Evolutionary conservation across 495 filamentous ascomycete genomes (phyloP).

Genomic region (Penicillium longicatenatum): DNA sequence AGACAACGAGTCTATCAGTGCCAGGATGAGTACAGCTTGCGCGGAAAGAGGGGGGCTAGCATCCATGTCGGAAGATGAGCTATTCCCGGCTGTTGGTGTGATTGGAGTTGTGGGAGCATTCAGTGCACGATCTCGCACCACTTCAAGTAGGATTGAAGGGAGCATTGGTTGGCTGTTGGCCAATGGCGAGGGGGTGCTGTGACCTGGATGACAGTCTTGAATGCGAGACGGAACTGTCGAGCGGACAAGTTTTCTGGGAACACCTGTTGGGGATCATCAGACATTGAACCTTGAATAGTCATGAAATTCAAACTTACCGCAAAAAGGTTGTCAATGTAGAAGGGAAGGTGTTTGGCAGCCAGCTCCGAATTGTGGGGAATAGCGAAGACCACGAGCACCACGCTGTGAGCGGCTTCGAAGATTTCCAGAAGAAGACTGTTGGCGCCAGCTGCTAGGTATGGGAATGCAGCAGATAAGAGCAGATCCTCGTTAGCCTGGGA

Average conservation of each 20-base stretch:
- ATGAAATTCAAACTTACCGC: slow-evolving; percentile 41
- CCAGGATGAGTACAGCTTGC: slow-evolving; percentile 75
- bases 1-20: slow-evolving; percentile 81
- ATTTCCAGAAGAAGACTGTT: slow-evolving; percentile 68
- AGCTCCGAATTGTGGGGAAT: slow-evolving; percentile 74
- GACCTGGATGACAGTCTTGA: slow-evolving; percentile 85
- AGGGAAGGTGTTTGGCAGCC: slow-evolving; percentile 72
- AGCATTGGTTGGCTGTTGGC: slow-evolving; percentile 72
- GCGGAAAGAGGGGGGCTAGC: slow-evolving; percentile 62
- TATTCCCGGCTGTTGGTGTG: slow-evolving; percentile 33
- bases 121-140: slow-evolving; percentile 69
- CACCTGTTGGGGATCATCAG: slow-evolving; percentile 42
- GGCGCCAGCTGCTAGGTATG: slow-evolving; percentile 71
- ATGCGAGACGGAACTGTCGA: slow-evolving; percentile 90
- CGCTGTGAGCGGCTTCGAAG: slow-evolving; percentile 90
- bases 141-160: slow-evolving; percentile 77
- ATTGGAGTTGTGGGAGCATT: slow-evolving; percentile 55
- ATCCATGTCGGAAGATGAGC: slow-evolving; percentile 30
- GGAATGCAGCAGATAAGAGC: slow-evolving; percentile 69
- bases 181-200: slow-evolving; percentile 80
- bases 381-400: slow-evolving; percentile 80
- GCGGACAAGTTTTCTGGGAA: slow-evolving; percentile 84
- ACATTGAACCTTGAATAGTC: not conserved
- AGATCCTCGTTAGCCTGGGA: slow-evolving; percentile 68
- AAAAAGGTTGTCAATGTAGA: slow-evolving; percentile 85